Evolutionary conservation across 768 basidiomycete genomes (phyloP).

Genomic region (Rhodotorula taiwanensis): DNA sequence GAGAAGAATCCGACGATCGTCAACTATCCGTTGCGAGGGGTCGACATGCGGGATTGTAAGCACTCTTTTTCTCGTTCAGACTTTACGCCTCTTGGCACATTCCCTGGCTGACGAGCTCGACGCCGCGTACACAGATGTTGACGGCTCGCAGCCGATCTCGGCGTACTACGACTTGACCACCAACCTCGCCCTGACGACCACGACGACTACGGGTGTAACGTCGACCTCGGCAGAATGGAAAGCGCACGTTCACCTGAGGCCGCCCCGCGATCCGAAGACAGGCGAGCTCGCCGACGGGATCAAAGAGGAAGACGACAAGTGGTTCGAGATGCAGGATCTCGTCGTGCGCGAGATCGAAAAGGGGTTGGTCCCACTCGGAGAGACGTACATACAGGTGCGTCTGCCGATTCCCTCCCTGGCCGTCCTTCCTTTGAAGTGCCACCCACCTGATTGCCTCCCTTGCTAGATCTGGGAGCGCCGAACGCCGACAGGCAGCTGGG

Average conservation of each 20-base stretch:
- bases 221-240: slow-evolving; percentile 82
- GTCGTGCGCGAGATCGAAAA: slow-evolving; percentile 93
- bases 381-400: slow-evolving; percentile 84
- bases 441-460: background rate
- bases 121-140: slow-evolving; percentile 57
- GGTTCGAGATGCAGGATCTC: slow-evolving; percentile 94
- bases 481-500: slow-evolving; percentile 6
- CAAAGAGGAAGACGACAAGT: slow-evolving; percentile 68
- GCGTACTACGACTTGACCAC: slow-evolving; percentile 88
- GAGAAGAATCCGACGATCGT: slow-evolving; percentile 99
- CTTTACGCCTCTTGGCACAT: no score
- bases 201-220: slow-evolving; percentile 92
- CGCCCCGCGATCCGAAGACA: slow-evolving; percentile 19
- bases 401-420: background rate
- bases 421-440: no score
- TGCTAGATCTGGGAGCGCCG: slow-evolving; percentile 34
- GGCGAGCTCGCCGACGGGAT: slow-evolving; percentile 51
- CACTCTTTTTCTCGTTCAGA: slow-evolving; percentile 41
- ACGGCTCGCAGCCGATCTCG: slow-evolving; percentile 55
- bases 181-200: slow-evolving; percentile 70
- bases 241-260: slow-evolving; percentile 75
- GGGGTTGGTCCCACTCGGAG: slow-evolving; percentile 96
- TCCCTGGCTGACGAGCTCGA: background rate
- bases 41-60: slow-evolving; percentile 89
- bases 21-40: slow-evolving; percentile 86